Evolutionary conservation across 257 asterid genomes (phyloP).

Genomic region (Lavandula angustifolia): DNA sequence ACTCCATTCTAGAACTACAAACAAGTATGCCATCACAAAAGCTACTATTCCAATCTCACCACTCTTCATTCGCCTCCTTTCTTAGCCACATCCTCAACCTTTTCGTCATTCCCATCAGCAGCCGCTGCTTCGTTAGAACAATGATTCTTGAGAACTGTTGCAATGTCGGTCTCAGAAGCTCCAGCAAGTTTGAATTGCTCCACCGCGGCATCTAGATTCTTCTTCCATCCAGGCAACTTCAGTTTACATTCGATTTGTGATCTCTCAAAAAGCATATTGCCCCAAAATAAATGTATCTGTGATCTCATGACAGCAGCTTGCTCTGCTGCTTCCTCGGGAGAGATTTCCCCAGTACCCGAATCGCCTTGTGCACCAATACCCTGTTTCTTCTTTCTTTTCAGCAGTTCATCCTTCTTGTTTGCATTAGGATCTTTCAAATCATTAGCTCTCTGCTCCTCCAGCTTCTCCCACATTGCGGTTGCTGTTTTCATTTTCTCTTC

Average conservation of each 20-base stretch:
- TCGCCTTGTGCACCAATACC: slow-evolving; percentile 56
- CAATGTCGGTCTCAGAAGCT: slow-evolving; percentile 87
- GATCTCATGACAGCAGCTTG: slow-evolving; percentile 93
- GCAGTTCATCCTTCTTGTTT: slow-evolving; percentile 66
- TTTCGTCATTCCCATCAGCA: slow-evolving; percentile 38
- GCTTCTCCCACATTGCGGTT: slow-evolving; percentile 92
- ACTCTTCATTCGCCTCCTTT: slow-evolving; percentile 32
- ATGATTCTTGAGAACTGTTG: slow-evolving; percentile 75
- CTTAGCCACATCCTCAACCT: slow-evolving; percentile 34
- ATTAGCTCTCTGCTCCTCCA: slow-evolving; percentile 82
- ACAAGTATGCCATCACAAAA: slow-evolving; percentile 11
- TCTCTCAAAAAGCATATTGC: slow-evolving; percentile 92
- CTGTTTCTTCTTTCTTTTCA: slow-evolving; percentile 64
- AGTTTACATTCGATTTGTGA: slow-evolving; percentile 83
- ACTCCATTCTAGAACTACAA: slow-evolving; percentile 23
- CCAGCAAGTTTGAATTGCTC: slow-evolving; percentile 89
- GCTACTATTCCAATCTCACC: background rate
- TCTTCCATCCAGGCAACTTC: slow-evolving; percentile 75
- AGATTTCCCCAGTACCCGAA: slow-evolving; percentile 46
- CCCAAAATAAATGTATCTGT: slow-evolving; percentile 92
- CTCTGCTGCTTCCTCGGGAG: slow-evolving; percentile 80
- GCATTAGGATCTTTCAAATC: slow-evolving; percentile 62
- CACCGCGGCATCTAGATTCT: slow-evolving; percentile 77
- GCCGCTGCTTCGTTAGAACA: slow-evolving; percentile 62
- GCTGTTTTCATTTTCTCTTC: slow-evolving; percentile 88